Evolutionary conservation across 805 yeast species (phyloP).

Genomic region (Starmera pachycereana): DNA sequence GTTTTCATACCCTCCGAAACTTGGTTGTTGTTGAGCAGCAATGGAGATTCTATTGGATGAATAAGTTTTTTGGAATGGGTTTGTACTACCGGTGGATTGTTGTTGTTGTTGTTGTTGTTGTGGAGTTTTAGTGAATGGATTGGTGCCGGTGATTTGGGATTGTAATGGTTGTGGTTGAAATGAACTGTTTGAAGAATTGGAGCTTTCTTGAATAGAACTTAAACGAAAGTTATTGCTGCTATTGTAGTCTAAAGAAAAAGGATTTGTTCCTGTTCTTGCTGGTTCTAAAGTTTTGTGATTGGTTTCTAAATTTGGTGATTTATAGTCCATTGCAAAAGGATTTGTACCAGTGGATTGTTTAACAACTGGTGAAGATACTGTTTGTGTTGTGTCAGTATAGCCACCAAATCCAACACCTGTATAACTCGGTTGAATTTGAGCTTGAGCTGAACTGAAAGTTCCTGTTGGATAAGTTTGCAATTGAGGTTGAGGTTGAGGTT

Average conservation of each 20-base stretch:
- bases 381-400: constrained; percentile 15
- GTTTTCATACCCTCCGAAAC: constrained; percentile 67
- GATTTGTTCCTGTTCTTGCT: constrained; percentile 19
- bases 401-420: constrained; percentile 59
- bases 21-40: constrained; percentile 29
- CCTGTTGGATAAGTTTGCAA: constrained; percentile 13
- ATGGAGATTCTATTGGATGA: constrained; percentile 21
- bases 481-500: constrained; percentile 14
- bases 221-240: constrained; percentile 4
- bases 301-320: constrained; percentile 9
- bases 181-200: constrained; percentile 3
- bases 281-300: constrained; percentile 8
- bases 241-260: constrained; percentile 16
- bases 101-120: constrained; percentile 16
- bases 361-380: constrained; percentile 1
- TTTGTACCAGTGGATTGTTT: constrained; percentile 23
- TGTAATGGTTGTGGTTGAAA: constrained; percentile 4
- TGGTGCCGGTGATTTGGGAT: constrained; percentile 23
- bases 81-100: constrained; percentile 2
- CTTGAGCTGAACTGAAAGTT: constrained; percentile 10
- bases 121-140: constrained; percentile 33
- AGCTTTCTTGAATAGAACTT: constrained; percentile 14
- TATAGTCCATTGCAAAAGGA: constrained; percentile 26
- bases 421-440: constrained; percentile 21
- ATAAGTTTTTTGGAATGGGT: constrained; percentile 11